Conservation (phyloP, 441 rosid species). For the Erodium trifolium region DNA sequence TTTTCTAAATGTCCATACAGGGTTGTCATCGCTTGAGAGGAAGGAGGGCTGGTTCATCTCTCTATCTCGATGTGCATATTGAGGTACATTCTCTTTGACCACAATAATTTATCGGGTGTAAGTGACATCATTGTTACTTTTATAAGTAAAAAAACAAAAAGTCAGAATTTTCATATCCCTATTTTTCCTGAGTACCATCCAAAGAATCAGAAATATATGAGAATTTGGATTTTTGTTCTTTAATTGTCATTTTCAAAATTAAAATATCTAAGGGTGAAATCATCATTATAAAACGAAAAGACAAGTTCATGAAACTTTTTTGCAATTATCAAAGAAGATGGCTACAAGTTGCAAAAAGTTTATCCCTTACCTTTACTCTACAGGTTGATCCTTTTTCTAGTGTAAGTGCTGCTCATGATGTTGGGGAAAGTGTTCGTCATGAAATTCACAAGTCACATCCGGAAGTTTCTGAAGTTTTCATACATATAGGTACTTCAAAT, state of each 20-base stretch:
- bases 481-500: constrained; percentile 63
- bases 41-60: constrained; percentile 85
- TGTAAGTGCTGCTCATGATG: constrained; percentile 79
- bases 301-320: too few species aligned
- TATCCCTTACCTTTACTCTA: constrained; percentile 14
- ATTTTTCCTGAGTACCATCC: too few species aligned
- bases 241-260: too few species aligned
- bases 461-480: constrained; percentile 77
- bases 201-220: too few species aligned
- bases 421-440: constrained; percentile 73
- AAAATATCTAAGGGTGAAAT: too few species aligned
- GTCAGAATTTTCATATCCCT: too few species aligned
- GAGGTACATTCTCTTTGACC: constrained; percentile 44
- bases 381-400: constrained; percentile 89
- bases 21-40: constrained; percentile 96
- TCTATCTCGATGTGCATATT: constrained; percentile 88
- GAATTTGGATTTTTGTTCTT: too few species aligned
- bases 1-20: constrained; percentile 29
- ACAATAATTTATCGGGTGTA: neutral
- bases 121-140: too few species aligned
- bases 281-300: too few species aligned
- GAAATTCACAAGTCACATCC: constrained; percentile 58
- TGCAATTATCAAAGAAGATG: too few species aligned
- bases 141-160: too few species aligned
- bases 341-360: neutral